phyloP scores from a whole-genome alignment of 345 rosid species.

The Triadica sebifera region DNA sequence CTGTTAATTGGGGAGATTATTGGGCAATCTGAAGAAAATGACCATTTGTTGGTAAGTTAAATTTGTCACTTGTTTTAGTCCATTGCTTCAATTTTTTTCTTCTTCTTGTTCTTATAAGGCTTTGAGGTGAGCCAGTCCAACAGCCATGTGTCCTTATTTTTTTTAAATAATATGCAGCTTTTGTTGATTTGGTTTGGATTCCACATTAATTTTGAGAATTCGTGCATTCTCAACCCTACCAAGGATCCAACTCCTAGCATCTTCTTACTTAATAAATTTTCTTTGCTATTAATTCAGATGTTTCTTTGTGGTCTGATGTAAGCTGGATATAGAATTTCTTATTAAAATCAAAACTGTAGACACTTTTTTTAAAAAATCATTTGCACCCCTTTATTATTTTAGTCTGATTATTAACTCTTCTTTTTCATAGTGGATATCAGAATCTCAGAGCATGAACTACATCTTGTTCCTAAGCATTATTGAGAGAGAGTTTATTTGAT shows the following conservation, averaged over 20 bases:
- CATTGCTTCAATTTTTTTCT: neutral
- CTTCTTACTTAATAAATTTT: neutral
- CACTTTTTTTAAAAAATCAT: neutral
- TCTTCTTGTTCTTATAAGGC: neutral
- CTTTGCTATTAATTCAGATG: neutral
- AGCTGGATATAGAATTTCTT: neutral
- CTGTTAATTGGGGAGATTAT: slow-evolving; percentile 79
- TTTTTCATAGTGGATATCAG: neutral
- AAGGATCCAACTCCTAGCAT: neutral
- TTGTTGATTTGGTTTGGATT: neutral
- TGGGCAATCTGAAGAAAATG: slow-evolving; percentile 69
- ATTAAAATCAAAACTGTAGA: neutral
- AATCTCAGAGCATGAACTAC: neutral
- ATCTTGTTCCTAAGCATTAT: neutral
- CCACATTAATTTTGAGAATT: neutral
- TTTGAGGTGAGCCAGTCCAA: neutral
- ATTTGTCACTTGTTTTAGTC: neutral
- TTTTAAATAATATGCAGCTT: neutral
- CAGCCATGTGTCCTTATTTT: neutral
- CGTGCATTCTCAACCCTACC: neutral
- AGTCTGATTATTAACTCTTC: neutral
- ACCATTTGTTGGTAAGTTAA: slow-evolving; percentile 71
- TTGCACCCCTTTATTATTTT: neutral
- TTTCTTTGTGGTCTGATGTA: neutral
- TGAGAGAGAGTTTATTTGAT: neutral